phyloP scores from a whole-genome alignment of 2,329 filamentous ascomycete genomes.

The Bipolaris oryzae region DNA sequence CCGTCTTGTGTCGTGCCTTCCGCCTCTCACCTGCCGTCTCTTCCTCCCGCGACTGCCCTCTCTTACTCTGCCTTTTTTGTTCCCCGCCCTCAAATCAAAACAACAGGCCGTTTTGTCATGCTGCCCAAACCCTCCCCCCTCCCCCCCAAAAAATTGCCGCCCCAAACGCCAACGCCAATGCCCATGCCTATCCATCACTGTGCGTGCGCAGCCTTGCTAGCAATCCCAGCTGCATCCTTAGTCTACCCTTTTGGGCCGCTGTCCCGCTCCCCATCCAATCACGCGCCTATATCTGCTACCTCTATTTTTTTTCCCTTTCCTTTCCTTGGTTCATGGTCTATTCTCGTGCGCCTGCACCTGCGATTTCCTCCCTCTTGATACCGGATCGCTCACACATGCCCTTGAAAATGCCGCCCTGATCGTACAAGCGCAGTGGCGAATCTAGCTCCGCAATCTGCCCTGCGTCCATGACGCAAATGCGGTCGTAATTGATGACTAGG shows the following conservation, averaged over 20 bases:
- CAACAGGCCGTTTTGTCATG: slow-evolving; percentile 1
- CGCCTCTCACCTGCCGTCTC: too few species aligned
- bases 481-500: slow-evolving; percentile 84
- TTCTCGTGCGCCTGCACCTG: slow-evolving; percentile 20
- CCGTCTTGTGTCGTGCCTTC: background rate
- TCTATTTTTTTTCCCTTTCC: slow-evolving; percentile 12
- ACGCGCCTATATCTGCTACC: background rate
- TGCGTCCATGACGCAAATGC: slow-evolving; percentile 95
- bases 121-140: background rate
- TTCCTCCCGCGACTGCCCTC: too few species aligned
- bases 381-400: slow-evolving; percentile 89
- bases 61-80: background rate
- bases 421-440: slow-evolving; percentile 74
- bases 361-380: slow-evolving; percentile 64
- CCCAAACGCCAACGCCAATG: slow-evolving; percentile 20
- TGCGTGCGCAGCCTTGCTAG: slow-evolving; percentile 10
- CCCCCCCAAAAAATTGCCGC: slow-evolving; percentile 19
- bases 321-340: too few species aligned
- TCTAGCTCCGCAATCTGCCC: slow-evolving; percentile 88
- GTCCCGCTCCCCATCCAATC: slow-evolving; percentile 12
- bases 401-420: slow-evolving; percentile 77
- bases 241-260: slow-evolving; percentile 22
- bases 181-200: slow-evolving; percentile 19
- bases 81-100: slow-evolving; percentile 1
- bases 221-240: slow-evolving; percentile 18